phyloP scores from a whole-genome alignment of 1,284 basidiomycete species.

The Porodaedalea pini region DNA sequence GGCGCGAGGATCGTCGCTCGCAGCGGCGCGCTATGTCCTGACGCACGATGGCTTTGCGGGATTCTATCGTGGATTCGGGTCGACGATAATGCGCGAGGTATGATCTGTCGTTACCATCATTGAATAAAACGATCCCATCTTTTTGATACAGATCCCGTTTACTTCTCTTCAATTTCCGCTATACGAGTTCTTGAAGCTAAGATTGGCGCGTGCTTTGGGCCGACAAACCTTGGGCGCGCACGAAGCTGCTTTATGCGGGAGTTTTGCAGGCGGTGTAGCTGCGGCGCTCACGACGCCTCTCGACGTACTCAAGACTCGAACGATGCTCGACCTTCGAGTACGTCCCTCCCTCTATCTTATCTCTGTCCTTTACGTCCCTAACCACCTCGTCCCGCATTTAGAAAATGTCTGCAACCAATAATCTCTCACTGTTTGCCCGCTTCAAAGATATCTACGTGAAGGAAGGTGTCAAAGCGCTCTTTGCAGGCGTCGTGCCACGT shows the following conservation, averaged over 20 bases:
- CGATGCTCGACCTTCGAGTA: conserved; percentile 90
- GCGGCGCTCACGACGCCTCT: conserved; percentile 92
- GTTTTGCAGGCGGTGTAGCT: conserved; percentile 86
- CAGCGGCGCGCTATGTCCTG: conserved; percentile 47
- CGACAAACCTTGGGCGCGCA: conserved; percentile 65
- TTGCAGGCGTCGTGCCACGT: conserved; percentile 85
- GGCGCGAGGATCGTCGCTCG: conserved; percentile 42
- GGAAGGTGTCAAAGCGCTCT: conserved; percentile 79
- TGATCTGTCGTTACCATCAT: conserved; percentile 23
- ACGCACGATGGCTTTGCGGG: conserved; percentile 61
- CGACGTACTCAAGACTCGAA: conserved; percentile 95
- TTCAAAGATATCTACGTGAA: conserved; percentile 62
- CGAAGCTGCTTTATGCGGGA: conserved; percentile 91
- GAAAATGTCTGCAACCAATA: conserved; percentile 46
- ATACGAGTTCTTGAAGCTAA: conserved; percentile 85
- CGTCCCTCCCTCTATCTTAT: not conserved
- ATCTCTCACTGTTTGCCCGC: conserved; percentile 54
- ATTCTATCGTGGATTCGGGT: conserved; percentile 78
- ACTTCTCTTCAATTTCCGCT: conserved; percentile 97
- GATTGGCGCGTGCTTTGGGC: conserved; percentile 48
- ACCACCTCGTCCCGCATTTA: conserved; percentile 25
- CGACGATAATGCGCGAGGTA: conserved; percentile 77
- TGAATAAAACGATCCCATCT: conserved; percentile 3
- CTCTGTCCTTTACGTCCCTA: not conserved
- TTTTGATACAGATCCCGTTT: conserved; percentile 79